Conservation (phyloP, 768 basidiomycete species). For the Suillus fuscotomentosus region DNA sequence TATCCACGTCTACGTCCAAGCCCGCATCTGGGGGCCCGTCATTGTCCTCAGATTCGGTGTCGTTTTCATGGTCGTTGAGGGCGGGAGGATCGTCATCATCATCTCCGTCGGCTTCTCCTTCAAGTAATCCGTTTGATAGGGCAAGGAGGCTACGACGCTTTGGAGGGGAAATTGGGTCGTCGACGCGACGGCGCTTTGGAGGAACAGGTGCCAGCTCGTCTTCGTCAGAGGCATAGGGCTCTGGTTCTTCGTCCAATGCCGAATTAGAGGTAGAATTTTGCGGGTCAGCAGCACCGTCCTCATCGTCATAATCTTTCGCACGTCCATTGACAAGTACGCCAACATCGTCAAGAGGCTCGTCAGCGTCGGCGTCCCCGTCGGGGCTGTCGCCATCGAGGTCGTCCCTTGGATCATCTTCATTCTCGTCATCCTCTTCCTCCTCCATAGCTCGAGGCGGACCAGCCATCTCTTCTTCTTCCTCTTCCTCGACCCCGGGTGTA, state of each 20-base stretch:
- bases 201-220: neutral
- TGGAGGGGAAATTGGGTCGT: neutral
- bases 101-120: slow-evolving; percentile 13
- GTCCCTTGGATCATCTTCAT: slow-evolving; percentile 12
- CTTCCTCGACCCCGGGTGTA: slow-evolving; percentile 33
- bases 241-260: slow-evolving; percentile 5
- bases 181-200: slow-evolving; percentile 1
- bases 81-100: slow-evolving; percentile 15
- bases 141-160: slow-evolving; percentile 1
- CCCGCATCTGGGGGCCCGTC: slow-evolving; percentile 18
- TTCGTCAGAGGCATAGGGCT: slow-evolving; percentile 7
- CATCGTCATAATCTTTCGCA: slow-evolving; percentile 16
- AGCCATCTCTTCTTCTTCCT: slow-evolving; percentile 42
- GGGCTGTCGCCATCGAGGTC: slow-evolving; percentile 16
- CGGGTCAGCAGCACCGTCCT: slow-evolving; percentile 11
- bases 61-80: slow-evolving; percentile 17
- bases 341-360: slow-evolving; percentile 4
- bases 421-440: slow-evolving; percentile 52
- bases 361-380: slow-evolving; percentile 12
- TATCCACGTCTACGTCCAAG: slow-evolving; percentile 21
- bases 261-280: slow-evolving; percentile 5
- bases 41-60: slow-evolving; percentile 30
- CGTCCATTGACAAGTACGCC: slow-evolving; percentile 2
- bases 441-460: slow-evolving; percentile 55
- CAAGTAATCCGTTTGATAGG: neutral